A percentile compares a stretch with the other conserved stretches of the same genome.
phyloP scores from a whole-genome alignment of 306 rosid genomes.

The Inga oerstediana region DNA sequence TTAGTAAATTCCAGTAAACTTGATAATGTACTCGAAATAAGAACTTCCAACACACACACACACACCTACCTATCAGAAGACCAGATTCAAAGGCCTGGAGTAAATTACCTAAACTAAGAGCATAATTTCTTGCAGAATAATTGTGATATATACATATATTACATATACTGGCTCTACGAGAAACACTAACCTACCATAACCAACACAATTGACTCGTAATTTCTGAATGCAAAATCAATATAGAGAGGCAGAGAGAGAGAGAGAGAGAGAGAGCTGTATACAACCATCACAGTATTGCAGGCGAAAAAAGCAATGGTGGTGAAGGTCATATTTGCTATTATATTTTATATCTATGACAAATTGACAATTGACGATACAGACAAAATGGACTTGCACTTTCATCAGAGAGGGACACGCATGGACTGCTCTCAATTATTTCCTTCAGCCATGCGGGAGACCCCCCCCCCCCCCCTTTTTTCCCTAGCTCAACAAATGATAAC shows the following conservation, averaged over 20 bases:
- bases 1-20: neutral
- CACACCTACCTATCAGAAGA: neutral
- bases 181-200: constrained; percentile 20
- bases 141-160: constrained; percentile 17
- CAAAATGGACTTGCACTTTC: constrained; percentile 32
- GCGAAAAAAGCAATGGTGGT: constrained; percentile 33
- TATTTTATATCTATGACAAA: constrained; percentile 39
- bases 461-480: constrained; percentile 41
- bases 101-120: neutral
- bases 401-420: constrained; percentile 39
- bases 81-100: neutral
- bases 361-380: constrained; percentile 30
- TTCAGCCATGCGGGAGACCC: constrained; percentile 35
- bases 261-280: constrained; percentile 22
- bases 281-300: constrained; percentile 42
- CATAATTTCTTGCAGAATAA: constrained; percentile 19
- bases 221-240: constrained; percentile 29
- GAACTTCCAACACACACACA: neutral
- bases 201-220: constrained; percentile 23
- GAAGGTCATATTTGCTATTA: constrained; percentile 44
- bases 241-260: constrained; percentile 1
- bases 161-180: neutral
- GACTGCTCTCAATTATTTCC: constrained; percentile 31
- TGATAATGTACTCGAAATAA: neutral
- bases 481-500: constrained; percentile 36